A percentile compares a stretch with the other conserved stretches of the same genome.
Conservation (phyloP, 257 asterid genomes). For the Handroanthus guayacan region DNA sequence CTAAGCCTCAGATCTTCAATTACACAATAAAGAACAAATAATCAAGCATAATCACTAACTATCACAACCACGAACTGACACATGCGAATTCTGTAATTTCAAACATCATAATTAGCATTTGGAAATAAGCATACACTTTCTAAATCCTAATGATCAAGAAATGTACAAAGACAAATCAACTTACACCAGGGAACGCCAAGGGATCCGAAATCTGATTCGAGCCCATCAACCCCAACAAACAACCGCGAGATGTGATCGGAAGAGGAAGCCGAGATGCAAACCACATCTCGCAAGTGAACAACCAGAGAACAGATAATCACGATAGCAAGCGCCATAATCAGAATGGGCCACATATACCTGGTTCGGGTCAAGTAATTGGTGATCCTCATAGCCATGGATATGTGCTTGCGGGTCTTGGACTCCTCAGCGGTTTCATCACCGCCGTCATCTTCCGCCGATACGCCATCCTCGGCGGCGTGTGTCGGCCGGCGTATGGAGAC, state of each 20-base stretch:
- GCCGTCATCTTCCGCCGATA: conserved; percentile 37
- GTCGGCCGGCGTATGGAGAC: conserved; percentile 68
- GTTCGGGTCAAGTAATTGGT: conserved; percentile 66
- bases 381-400: conserved; percentile 45
- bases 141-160: conserved; percentile 17
- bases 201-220: conserved; percentile 82
- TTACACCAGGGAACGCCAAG: conserved; percentile 98
- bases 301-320: conserved; percentile 49
- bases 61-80: background rate
- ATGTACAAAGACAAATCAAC: conserved; percentile 31
- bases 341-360: conserved; percentile 64
- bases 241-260: conserved; percentile 64
- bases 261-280: conserved; percentile 67
- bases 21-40: background rate
- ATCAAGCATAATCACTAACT: background rate
- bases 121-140: background rate
- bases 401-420: conserved; percentile 78
- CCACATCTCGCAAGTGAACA: conserved; percentile 63
- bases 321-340: conserved; percentile 53
- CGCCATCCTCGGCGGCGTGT: conserved; percentile 36
- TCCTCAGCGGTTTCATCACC: conserved; percentile 56
- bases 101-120: conserved; percentile 13
- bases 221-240: conserved; percentile 66
- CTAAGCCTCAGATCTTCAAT: conserved; percentile 27
- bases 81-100: background rate